These are phyloP conservation scores for Paramecium biaurelia DNA, from an alignment of 73 alveolate genomes.

Conservation along the genomic window DNA sequence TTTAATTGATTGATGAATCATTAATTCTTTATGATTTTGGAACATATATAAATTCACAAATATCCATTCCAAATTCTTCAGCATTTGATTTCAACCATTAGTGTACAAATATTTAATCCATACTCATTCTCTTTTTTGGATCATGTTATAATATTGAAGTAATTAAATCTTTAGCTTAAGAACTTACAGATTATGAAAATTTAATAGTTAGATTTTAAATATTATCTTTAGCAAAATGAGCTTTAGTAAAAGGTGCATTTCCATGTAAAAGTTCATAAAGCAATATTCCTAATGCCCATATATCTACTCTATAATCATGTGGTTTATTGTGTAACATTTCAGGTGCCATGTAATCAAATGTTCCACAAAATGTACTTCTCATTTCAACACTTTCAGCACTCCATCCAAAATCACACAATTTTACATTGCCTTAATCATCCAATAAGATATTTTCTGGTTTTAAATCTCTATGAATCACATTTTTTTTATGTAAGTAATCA, in stretches of 20 bases:
- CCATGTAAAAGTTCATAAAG: constrained; percentile 61
- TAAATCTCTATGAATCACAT: constrained; percentile 56
- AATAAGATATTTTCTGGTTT: constrained; percentile 79
- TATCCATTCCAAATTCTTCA: constrained; percentile 15
- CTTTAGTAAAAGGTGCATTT: constrained; percentile 49
- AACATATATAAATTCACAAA: neutral
- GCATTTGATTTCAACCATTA: neutral
- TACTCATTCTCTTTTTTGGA: constrained; percentile 38
- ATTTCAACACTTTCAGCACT: constrained; percentile 69
- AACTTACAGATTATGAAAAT: neutral
- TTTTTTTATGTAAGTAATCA: constrained; percentile 49
- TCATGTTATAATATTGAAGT: neutral
- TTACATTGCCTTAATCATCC: constrained; percentile 53
- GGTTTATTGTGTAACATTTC: constrained; percentile 83
- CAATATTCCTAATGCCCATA: constrained; percentile 83
- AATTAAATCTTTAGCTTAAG: constrained; percentile 39
- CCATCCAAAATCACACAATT: constrained; percentile 84
- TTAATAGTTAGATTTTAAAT: neutral
- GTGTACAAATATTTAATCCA: constrained; percentile 47
- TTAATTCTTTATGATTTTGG: neutral
- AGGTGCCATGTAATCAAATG: constrained; percentile 94
- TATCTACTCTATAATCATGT: constrained; percentile 87
- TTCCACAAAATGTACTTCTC: constrained; percentile 91
- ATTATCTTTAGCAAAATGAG: neutral
- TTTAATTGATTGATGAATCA: neutral